Evolutionary conservation across 257 asterid genomes (phyloP).

Genomic region (Solanum megistacrolobum): DNA sequence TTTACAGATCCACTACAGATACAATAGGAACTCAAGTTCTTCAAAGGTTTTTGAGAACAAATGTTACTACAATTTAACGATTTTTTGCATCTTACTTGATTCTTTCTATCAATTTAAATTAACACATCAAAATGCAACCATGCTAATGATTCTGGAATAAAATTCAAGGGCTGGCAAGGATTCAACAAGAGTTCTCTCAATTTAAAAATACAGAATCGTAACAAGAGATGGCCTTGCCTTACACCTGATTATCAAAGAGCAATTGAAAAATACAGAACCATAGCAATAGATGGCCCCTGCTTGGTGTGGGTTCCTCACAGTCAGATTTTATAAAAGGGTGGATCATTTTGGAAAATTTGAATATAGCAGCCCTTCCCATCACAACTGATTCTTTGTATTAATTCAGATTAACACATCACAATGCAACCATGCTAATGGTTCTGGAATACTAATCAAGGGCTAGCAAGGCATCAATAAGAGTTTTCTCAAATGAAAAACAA

Average conservation of each 20-base stretch:
- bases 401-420: neutral
- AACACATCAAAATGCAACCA: neutral
- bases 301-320: neutral
- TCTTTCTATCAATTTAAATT: no score
- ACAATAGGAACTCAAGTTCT: neutral
- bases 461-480: neutral
- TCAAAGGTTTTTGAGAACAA: neutral
- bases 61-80: neutral
- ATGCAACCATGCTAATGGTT: neutral
- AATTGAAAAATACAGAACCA: no score
- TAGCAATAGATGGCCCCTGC: no score
- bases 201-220: neutral
- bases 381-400: neutral
- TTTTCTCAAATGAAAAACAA: neutral
- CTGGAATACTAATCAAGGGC: neutral
- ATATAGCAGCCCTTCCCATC: constrained; percentile 26
- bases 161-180: neutral
- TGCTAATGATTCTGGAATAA: neutral
- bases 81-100: no score
- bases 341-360: neutral
- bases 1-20: no score
- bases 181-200: neutral
- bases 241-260: no score
- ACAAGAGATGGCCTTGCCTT: no score
- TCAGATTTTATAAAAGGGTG: neutral